Percentiles rank a stretch among this genome's conserved stretches.
phyloP scores from a whole-genome alignment of 1,284 basidiomycete species.

The Fomes fomentarius region DNA sequence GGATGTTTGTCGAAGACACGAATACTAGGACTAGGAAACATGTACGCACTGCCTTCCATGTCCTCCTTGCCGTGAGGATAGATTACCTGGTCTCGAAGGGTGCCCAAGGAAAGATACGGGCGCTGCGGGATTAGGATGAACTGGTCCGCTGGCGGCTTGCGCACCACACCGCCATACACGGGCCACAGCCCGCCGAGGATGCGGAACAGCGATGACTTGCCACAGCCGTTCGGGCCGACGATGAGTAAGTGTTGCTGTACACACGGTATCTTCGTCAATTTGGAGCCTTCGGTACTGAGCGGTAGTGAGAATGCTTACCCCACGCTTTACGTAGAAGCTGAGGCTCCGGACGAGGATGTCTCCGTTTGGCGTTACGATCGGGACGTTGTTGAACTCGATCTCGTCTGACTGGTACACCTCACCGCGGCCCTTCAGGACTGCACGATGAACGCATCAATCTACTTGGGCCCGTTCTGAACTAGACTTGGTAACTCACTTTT shows the following conservation, averaged over 20 bases:
- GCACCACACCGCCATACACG: conserved; percentile 92
- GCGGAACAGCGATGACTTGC: conserved; percentile 91
- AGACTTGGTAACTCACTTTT: conserved; percentile 55
- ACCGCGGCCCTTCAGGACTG: conserved; percentile 84
- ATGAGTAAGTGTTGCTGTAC: conserved; percentile 85
- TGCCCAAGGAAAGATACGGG: conserved; percentile 92
- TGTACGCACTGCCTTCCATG: conserved; percentile 69
- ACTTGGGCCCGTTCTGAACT: background rate
- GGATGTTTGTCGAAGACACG: no score
- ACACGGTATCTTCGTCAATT: background rate
- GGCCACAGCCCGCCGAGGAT: conserved; percentile 98
- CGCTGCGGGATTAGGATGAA: conserved; percentile 97
- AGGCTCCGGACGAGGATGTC: conserved; percentile 86
- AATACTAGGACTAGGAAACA: conserved; percentile 21
- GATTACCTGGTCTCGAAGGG: conserved; percentile 90
- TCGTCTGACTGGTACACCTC: conserved; percentile 83
- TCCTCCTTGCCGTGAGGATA: conserved; percentile 84
- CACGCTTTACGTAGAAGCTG: conserved; percentile 89
- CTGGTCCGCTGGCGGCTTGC: conserved; percentile 87
- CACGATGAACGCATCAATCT: background rate
- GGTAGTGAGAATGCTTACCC: conserved; percentile 66
- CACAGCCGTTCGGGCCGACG: conserved; percentile 91
- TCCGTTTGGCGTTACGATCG: conserved; percentile 96
- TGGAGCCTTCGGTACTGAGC: background rate
- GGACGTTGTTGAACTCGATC: conserved; percentile 91